Conservation (phyloP, 2,329 filamentous ascomycete species). For the Ascochyta viciae-villosae region DNA sequence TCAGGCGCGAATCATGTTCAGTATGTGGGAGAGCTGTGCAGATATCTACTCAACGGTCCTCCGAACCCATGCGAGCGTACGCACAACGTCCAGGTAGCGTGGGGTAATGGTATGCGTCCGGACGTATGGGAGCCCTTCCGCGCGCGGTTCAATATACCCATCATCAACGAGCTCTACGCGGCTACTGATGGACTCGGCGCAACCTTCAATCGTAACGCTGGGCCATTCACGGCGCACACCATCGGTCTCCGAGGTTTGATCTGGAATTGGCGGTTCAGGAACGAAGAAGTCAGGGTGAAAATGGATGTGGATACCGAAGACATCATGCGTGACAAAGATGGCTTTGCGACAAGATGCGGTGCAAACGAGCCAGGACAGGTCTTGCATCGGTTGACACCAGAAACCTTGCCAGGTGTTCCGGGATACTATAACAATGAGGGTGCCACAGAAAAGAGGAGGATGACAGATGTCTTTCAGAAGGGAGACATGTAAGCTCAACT, state of each 20-base stretch:
- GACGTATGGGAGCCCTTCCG: conserved; percentile 52
- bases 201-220: conserved; percentile 43
- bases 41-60: conserved; percentile 46
- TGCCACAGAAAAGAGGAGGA: conserved; percentile 40
- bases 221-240: conserved; percentile 43
- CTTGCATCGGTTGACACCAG: conserved; percentile 41
- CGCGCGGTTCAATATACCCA: conserved; percentile 48
- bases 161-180: conserved; percentile 51
- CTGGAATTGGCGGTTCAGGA: conserved; percentile 42
- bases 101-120: conserved; percentile 53
- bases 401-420: conserved; percentile 29
- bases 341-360: conserved; percentile 44
- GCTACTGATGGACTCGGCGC: conserved; percentile 49
- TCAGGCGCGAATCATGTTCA: conserved; percentile 44
- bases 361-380: conserved; percentile 47
- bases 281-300: conserved; percentile 43
- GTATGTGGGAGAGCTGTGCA: conserved; percentile 49
- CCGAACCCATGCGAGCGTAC: conserved; percentile 39
- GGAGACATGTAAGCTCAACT: conserved; percentile 45
- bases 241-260: conserved; percentile 45
- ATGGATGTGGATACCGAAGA: conserved; percentile 50
- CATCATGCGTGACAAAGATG: conserved; percentile 44
- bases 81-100: conserved; percentile 45
- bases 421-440: conserved; percentile 46
- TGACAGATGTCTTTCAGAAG: conserved; percentile 47